Evolutionary conservation across 768 basidiomycete species (phyloP), one percentile per base, ranked within the genome.

Genomic region (Pholiota molesta): DNA sequence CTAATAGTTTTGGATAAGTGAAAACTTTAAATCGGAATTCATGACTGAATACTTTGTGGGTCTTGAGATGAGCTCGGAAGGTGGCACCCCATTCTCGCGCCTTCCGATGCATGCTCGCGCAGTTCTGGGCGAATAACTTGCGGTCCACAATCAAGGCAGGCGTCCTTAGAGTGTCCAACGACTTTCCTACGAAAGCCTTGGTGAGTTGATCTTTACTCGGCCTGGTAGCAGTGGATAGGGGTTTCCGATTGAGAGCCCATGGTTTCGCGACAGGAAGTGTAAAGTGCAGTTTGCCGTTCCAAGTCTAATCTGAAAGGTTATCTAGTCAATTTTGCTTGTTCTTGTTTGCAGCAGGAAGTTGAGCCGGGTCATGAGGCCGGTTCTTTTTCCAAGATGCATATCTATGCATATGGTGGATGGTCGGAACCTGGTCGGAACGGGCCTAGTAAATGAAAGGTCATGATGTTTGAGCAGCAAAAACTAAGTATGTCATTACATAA

Each of bases 1-100:
- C 91, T 91, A 64, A 19, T 13, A 62, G 31, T 67, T n/a, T 16
- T 52, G 14, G 31, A 45, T 64, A 44, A 37, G 33, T 29, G 29
- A 31, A 21, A 9, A 2, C 23, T 16, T 28, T 26, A 5, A 6
- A 10, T 17, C 23, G 45, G n/a, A 33, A 44, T 44, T 56, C 47
- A 11, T 19, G 10, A 16, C 10, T 23, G 31, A 19, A 11, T 70
- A 87, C 90, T 81, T 92, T 92, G 71, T 92, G 90, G 0, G 90
- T 91, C 76, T 95, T 96, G 56, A 95, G 81, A 73, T 95, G 94
- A 4, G 88, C 91, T 52, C 94, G 80, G 73, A 95, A 95, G 9
- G 69, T 78, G 16, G 90, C 87, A 2, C 87, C 87, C 83, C 89
- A 90, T 28, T 80, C 78, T 58, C 79, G 79, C 14, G 90, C 85